Conservation (phyloP, 208 protist species). For the Blastocrithidia nonstop region DNA sequence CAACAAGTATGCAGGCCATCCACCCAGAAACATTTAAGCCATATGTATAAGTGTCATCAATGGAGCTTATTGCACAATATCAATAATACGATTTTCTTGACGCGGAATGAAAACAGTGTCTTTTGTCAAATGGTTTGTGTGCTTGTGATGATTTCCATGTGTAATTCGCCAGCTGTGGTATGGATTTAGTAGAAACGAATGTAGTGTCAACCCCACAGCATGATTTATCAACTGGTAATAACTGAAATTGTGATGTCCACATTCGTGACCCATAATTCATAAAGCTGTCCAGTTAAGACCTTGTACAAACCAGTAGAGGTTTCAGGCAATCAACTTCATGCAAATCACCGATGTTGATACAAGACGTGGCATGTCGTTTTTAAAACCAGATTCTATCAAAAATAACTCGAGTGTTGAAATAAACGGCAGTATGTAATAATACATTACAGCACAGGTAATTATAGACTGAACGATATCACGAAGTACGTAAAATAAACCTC, state of each 20-base stretch:
- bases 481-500: slow-evolving; percentile 30
- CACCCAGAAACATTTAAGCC: slow-evolving; percentile 63
- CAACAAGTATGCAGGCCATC: slow-evolving; percentile 84
- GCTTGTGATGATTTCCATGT: slow-evolving; percentile 88
- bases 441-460: slow-evolving; percentile 41
- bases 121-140: slow-evolving; percentile 88
- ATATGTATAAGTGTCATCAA: slow-evolving; percentile 27
- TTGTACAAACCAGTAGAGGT: slow-evolving; percentile 68
- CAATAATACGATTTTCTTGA: slow-evolving; percentile 38
- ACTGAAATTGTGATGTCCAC: slow-evolving; percentile 87
- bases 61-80: slow-evolving; percentile 56
- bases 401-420: slow-evolving; percentile 14
- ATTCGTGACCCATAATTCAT: slow-evolving; percentile 92
- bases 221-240: slow-evolving; percentile 66
- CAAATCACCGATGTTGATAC: neutral
- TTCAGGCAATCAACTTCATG: slow-evolving; percentile 32
- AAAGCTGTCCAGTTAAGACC: slow-evolving; percentile 76
- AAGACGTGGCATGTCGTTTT: neutral
- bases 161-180: slow-evolving; percentile 89
- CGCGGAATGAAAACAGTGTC: slow-evolving; percentile 78
- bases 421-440: slow-evolving; percentile 16
- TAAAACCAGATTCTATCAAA: too few relatives aligned
- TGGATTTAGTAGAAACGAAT: slow-evolving; percentile 80
- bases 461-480: slow-evolving; percentile 48
- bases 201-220: slow-evolving; percentile 72